Base-by-base conservation (phyloP, 768 basidiomycete species). In the Glaciozyma martinii region DNA sequence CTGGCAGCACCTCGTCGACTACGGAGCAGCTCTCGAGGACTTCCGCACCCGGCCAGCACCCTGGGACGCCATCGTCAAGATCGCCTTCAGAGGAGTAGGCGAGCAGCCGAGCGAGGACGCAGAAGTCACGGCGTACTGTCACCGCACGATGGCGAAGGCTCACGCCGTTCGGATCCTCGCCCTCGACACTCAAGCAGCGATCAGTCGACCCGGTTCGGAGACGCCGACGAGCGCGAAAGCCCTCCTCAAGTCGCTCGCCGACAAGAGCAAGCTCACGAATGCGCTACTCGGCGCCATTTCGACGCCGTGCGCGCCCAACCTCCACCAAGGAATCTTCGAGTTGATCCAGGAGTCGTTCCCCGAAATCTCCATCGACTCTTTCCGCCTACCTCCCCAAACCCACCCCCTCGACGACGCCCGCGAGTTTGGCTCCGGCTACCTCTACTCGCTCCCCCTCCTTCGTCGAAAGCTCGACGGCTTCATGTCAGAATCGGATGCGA, bases 1-100 rank as follows among this genome's bases (percentile, higher is more conserved):
- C 23, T 88, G 89, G 90, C 82, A 87, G 74, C 86, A 89, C 71
- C 84, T 84, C 33, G 78, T 85, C 67, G 86, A 92, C 73, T 86
- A 90, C 74, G 84, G 82, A 61, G 68, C 78, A 0, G 77, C 82
- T 2, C 79, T 92, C 47, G 81, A 84, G 12, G 70, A 78, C 9
- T 75, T 86, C 10, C 82, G 86, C 23, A 76, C 80, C 16, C 82
- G 86, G 29, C 2, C 33, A 8, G 47, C 32, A 7, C 21, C 62
- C 13, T 71, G 74, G 79, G 0, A 79, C 76, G 18, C 85, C 92
- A 66, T 94, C 89, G 89, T 79, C 80, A 37, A 80, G 55, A 72
- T 80, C 9, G 66, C 78, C 7, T 64, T 81, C 13, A 84, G 84
- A 70, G 83, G 79, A n/a, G 40, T 57, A 9, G 65, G 61, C n/a